Percentiles rank a stretch among this genome's conserved stretches.
Evolutionary conservation across 2,329 filamentous ascomycete genomes (phyloP).

Genomic region (Fusarium protoensiforme): DNA sequence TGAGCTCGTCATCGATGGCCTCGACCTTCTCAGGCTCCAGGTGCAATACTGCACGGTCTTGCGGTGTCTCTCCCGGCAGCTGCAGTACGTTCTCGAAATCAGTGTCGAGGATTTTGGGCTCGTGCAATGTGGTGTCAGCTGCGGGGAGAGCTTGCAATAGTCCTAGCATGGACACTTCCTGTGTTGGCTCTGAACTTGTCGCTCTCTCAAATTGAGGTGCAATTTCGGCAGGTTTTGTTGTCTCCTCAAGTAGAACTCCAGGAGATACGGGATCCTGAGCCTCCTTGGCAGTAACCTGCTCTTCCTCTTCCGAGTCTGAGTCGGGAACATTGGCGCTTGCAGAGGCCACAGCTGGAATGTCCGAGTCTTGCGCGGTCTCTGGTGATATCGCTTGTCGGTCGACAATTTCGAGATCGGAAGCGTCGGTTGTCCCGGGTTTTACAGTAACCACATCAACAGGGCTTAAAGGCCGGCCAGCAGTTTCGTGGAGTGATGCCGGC

Average conservation of each 20-base stretch:
- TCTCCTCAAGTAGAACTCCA: background rate
- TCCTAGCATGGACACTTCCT: background rate
- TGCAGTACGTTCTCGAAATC: slow-evolving; percentile 1
- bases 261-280: background rate
- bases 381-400: background rate
- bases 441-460: background rate
- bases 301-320: background rate
- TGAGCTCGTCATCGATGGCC: background rate
- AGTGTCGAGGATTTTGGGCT: slow-evolving; percentile 2
- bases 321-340: background rate
- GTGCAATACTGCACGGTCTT: background rate
- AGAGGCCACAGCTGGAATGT: background rate
- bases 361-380: background rate
- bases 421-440: background rate
- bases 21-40: background rate
- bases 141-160: background rate
- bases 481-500: background rate
- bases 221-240: background rate
- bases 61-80: background rate
- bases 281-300: background rate
- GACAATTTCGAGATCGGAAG: background rate
- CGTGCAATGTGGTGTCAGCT: background rate
- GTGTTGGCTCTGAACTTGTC: background rate
- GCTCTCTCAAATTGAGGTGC: background rate
- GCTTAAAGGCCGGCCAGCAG: background rate